Base-by-base conservation (phyloP, 2,329 filamentous ascomycete species). In the Tolypocladium paradoxum region DNA sequence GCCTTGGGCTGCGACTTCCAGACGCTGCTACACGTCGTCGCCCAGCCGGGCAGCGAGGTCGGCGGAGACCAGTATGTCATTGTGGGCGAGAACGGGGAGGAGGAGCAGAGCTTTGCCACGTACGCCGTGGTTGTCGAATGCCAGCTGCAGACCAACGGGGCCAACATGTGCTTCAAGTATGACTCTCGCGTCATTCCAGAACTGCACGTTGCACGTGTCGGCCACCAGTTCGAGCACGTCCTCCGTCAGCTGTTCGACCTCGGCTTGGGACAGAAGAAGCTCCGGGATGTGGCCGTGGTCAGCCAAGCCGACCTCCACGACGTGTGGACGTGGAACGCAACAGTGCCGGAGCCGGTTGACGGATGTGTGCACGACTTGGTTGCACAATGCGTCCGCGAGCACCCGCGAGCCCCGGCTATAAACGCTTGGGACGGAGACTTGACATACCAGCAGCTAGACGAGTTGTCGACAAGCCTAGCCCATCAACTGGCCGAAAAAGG, bases 361-460 rank as follows among this genome's bases (percentile, higher is more conserved):
- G 48, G 51, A 12, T 56, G 54, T n/a, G 56, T 60, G 4, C 57
- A 63, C 37, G 56, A 60, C 8, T 36, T 60, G 7, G 50, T 61
- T 20, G 49, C 46, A 8, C 50, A 55, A 22, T 43, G 48, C 29
- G 58, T 49, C 20, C 34, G 51, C 22, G 43, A 51, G 29, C 57
- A 54, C 33, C 62, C 61, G 16, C 33, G 49, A 22, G 57, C 58
- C 9, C 48, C 51, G 12, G 61, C 61, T 0, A 48, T 64, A 9
- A 57, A 54, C 45, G 55, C 59, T 20, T 63, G 60, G 61, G 61
- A 62, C 50, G 61, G 72, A 6, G 54, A 60, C 40, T 65, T 74
- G 52, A 72, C 71, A 6, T 75, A 74, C 53, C 49, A 59, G 35
- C 65, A 75, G 34, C 61, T 75, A 2, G 57, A 63, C 31, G 24